These are phyloP conservation scores for Nymphaea thermarum DNA, from an alignment of 164 flowering plant species.

Conservation along the genomic window DNA sequence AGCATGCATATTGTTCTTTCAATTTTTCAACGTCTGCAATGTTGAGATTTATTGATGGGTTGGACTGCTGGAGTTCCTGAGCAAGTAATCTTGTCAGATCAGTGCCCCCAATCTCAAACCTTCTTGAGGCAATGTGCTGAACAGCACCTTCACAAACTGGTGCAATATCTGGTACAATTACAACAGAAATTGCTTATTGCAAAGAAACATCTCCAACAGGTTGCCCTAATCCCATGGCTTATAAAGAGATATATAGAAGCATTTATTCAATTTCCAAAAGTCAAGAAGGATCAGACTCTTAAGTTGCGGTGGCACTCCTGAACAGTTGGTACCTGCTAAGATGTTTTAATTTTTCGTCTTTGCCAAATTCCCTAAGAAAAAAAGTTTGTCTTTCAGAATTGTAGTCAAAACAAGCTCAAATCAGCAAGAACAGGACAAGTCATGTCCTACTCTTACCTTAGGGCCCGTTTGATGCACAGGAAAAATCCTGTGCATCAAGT, in stretches of 20 bases:
- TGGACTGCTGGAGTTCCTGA: slow-evolving; percentile 66
- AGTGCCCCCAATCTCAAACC: slow-evolving; percentile 83
- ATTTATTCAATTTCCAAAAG: neutral
- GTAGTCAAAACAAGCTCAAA: too few species aligned
- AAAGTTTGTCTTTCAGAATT: too few species aligned
- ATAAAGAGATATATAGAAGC: neutral
- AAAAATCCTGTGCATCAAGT: too few species aligned
- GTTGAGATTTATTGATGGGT: slow-evolving; percentile 54
- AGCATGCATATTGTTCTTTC: slow-evolving; percentile 75
- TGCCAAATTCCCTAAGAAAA: too few species aligned
- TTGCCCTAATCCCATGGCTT: neutral
- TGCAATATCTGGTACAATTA: slow-evolving; percentile 75
- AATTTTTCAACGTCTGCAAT: slow-evolving; percentile 62
- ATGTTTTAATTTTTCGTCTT: too few species aligned
- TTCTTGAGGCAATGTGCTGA: slow-evolving; percentile 95
- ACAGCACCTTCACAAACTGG: slow-evolving; percentile 99
- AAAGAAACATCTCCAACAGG: neutral
- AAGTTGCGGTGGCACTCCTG: too few species aligned
- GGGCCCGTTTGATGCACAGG: too few species aligned
- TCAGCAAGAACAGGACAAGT: too few species aligned
- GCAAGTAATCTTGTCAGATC: slow-evolving; percentile 82
- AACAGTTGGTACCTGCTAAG: too few species aligned
- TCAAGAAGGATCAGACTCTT: neutral
- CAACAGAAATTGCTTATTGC: neutral
- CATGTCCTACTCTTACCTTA: too few species aligned